Percentiles rank a stretch among this genome's conserved stretches.
phyloP scores from a whole-genome alignment of 306 rosid genomes.

The Bauhinia variegata region DNA sequence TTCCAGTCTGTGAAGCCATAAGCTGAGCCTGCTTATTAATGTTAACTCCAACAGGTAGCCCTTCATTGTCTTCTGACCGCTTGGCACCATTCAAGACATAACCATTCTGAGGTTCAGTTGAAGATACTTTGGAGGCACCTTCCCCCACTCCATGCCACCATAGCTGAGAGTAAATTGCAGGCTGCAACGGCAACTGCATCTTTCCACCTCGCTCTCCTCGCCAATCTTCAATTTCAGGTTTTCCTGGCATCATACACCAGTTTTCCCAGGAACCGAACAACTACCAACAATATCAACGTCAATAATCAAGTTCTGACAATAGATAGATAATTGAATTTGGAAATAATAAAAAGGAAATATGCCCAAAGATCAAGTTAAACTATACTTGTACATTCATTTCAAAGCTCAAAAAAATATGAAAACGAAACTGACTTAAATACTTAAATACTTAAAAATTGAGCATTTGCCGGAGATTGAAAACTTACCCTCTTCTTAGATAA shows the following conservation, averaged over 20 bases:
- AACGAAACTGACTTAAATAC: slow-evolving; percentile 4
- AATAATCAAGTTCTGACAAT: slow-evolving; percentile 2
- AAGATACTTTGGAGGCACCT: slow-evolving; percentile 41
- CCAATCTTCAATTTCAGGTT: slow-evolving; percentile 55
- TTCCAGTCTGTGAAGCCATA: slow-evolving; percentile 46
- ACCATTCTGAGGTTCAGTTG: slow-evolving; percentile 46
- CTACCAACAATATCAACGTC: too few relatives aligned
- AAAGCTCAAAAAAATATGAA: slow-evolving; percentile 26
- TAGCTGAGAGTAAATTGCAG: slow-evolving; percentile 54
- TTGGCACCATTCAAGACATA: slow-evolving; percentile 43
- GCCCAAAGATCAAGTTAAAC: background rate
- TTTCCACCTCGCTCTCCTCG: slow-evolving; percentile 37
- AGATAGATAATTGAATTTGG: background rate
- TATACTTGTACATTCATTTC: slow-evolving; percentile 22
- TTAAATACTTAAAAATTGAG: background rate
- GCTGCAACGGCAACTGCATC: slow-evolving; percentile 47
- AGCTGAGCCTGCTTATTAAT: slow-evolving; percentile 38
- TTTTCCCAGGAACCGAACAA: slow-evolving; percentile 42
- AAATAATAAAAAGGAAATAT: background rate
- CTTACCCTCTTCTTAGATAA: slow-evolving; percentile 17
- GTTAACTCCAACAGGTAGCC: slow-evolving; percentile 37
- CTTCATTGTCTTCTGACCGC: slow-evolving; percentile 40
- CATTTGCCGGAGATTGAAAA: background rate
- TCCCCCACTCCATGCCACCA: slow-evolving; percentile 67
- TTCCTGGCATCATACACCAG: slow-evolving; percentile 69